These are phyloP conservation scores for Leccinum griseonigrum DNA, from an alignment of 1,284 basidiomycete genomes.

Conservation along the genomic window DNA sequence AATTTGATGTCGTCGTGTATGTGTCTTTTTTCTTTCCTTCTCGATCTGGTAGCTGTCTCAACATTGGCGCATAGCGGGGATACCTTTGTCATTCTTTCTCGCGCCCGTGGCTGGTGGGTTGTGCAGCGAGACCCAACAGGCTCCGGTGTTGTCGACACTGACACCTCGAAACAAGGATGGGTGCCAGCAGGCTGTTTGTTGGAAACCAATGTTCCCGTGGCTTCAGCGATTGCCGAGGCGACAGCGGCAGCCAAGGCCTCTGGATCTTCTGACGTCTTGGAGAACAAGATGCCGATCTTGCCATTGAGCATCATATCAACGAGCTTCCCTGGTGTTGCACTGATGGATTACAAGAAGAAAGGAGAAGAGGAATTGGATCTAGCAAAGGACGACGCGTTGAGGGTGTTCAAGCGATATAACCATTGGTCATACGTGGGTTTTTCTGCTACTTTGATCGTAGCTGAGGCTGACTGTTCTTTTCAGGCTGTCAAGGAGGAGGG, in stretches of 20 bases:
- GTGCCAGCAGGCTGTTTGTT: slow-evolving; percentile 92
- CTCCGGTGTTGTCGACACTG: slow-evolving; percentile 74
- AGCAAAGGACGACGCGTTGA: slow-evolving; percentile 81
- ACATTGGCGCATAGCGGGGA: slow-evolving; percentile 57
- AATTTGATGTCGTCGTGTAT: slow-evolving; percentile 96
- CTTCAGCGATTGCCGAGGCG: slow-evolving; percentile 77
- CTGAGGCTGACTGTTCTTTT: slow-evolving; percentile 11
- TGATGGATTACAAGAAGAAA: slow-evolving; percentile 94
- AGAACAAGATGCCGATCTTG: slow-evolving; percentile 70
- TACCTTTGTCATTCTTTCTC: slow-evolving; percentile 91
- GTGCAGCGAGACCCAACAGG: slow-evolving; percentile 93
- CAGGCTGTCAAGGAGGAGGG: slow-evolving; percentile 86
- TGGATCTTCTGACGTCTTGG: slow-evolving; percentile 43
- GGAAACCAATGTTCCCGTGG: slow-evolving; percentile 83
- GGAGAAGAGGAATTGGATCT: slow-evolving; percentile 88
- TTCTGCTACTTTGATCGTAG: not conserved
- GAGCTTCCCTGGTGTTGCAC: slow-evolving; percentile 88
- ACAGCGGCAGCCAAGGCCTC: slow-evolving; percentile 51
- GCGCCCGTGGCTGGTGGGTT: slow-evolving; percentile 98
- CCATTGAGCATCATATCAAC: slow-evolving; percentile 89
- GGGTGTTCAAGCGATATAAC: slow-evolving; percentile 97
- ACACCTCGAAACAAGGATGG: slow-evolving; percentile 79
- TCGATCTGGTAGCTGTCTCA: slow-evolving; percentile 11
- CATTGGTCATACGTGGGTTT: slow-evolving; percentile 87
- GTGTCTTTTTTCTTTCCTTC: slow-evolving; percentile 34